Percentiles rank a stretch among this genome's conserved stretches.
These are phyloP conservation scores for Neurospora sp. DNA, from an alignment of 495 filamentous ascomycete species.

Conservation along the genomic window DNA sequence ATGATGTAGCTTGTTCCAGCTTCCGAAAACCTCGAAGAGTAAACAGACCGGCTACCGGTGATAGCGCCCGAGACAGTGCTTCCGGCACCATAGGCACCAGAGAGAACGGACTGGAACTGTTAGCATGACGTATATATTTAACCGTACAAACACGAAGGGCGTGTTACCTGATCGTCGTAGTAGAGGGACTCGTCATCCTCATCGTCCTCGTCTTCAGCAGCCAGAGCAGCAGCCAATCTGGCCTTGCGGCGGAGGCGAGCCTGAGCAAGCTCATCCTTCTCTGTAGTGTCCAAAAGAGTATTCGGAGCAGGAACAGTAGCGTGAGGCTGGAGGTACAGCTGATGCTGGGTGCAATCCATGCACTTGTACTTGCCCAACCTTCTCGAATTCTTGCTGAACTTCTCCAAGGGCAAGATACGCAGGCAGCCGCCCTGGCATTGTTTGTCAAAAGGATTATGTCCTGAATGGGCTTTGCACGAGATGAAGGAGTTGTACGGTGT, in stretches of 20 bases:
- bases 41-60: not conserved
- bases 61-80: not conserved
- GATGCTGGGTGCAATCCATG: not conserved
- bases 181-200: not conserved
- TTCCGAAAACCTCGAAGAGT: not conserved
- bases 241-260: not conserved
- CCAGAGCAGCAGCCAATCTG: not conserved
- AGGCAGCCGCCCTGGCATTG: constrained; percentile 40
- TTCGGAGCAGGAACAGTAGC: not conserved
- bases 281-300: not conserved
- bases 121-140: not conserved
- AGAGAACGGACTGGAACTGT: not conserved
- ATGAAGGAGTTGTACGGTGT: constrained; percentile 17
- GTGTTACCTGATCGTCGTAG: not conserved
- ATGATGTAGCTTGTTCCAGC: not conserved
- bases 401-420: constrained; percentile 31
- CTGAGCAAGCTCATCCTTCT: not conserved
- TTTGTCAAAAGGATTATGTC: not conserved
- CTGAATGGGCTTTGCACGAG: constrained; percentile 15
- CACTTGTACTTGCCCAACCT: constrained; percentile 22
- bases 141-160: not conserved
- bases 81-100: not conserved
- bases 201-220: not conserved
- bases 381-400: constrained; percentile 50
- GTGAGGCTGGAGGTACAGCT: not conserved